These are phyloP conservation scores for Xerocomus spinulosus DNA, from an alignment of 768 basidiomycete species.

Conservation along the genomic window DNA sequence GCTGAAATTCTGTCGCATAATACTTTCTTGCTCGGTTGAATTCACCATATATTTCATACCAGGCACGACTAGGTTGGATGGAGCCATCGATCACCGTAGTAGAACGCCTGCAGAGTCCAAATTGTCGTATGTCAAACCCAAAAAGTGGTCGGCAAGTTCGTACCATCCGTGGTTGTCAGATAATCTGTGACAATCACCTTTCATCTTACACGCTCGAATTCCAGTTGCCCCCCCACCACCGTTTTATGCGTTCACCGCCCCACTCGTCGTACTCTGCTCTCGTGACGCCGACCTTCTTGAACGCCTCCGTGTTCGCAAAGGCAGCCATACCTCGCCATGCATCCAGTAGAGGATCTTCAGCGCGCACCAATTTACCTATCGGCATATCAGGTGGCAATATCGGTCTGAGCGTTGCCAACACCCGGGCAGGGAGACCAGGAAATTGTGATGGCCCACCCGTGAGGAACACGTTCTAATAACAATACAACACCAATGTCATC, in stretches of 20 bases:
- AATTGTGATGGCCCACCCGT: constrained; percentile 80
- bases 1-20: neutral
- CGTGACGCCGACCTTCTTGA: constrained; percentile 56
- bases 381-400: constrained; percentile 80
- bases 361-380: constrained; percentile 52
- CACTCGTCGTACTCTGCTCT: constrained; percentile 84
- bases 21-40: no score
- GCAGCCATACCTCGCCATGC: constrained; percentile 94
- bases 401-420: constrained; percentile 74
- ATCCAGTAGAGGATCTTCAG: constrained; percentile 64
- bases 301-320: constrained; percentile 56
- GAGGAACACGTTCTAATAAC: constrained; percentile 77
- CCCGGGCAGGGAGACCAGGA: constrained; percentile 60
- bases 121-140: no score
- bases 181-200: no score
- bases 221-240: constrained; percentile 94
- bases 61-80: no score
- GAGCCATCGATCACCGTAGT: no score
- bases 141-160: no score
- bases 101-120: no score
- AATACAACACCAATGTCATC: neutral
- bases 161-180: no score
- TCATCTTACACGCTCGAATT: constrained; percentile 38
- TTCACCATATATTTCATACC: no score
- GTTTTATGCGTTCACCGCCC: constrained; percentile 81